Evolutionary conservation across 2,329 filamentous ascomycete genomes (phyloP), one percentile per base, ranked within the genome.

Genomic region (Aspergillus awamori): DNA sequence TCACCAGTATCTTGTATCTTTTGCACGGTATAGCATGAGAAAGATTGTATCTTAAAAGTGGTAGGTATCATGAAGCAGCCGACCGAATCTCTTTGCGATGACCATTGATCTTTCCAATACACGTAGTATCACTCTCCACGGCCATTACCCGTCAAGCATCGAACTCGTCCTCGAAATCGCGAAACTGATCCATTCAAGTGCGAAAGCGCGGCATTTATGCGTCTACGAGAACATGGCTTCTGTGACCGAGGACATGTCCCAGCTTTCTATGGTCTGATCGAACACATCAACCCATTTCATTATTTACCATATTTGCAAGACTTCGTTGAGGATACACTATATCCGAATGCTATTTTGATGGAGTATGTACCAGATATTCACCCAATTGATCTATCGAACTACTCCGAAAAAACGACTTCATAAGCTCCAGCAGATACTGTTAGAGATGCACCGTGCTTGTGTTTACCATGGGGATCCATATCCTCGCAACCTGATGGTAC

Each of bases 401-500:
- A 49, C 17, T 33, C 43, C 0, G 15, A 30, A 24, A 24, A 4
- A 8, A 24, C 10, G 43, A 6, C 15, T 26, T 2, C n/a, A 17
- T 2, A 17, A 8, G 8, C 30, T 57, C 6, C 30, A 7, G 1
- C 6, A 48, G 5, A n/a, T 36, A 8, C 26, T 57, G 7, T 5
- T 6, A 4, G 54, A 57, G 15, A 49, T 57, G 1, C 41, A 57
- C 13, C 7, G 2, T 3, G 17, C 26, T 5, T 4, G 5, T 1
- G 30, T 57, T 15, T 15, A 30, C 3, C 54, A 57, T 15, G 22
- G 41, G 5, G 54, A 49, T 4, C 28, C 22, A 2, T 15, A 38
- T n/a, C 54, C 54, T 5, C 24, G 54, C 0, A 57, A 57, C 6
- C 41, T 57, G 30, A 57, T 57, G 28, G 17, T 57, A 10, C 24